Evolutionary conservation across 805 yeast species (phyloP).

Genomic region (Kazachstania kunashirensis): DNA sequence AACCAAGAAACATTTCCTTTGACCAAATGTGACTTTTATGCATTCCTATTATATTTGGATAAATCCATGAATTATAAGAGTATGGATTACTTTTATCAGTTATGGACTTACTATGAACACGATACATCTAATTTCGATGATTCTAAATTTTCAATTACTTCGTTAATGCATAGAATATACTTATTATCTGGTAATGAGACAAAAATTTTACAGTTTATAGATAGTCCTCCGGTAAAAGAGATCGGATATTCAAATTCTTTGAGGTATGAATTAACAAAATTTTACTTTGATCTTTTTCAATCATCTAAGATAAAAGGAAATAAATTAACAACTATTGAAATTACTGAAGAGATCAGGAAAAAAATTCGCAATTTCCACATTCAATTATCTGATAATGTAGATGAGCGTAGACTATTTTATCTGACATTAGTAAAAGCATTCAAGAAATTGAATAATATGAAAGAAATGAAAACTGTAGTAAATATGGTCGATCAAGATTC

Average conservation of each 20-base stretch:
- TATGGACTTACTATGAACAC: conserved; percentile 12
- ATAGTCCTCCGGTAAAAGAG: conserved; percentile 9
- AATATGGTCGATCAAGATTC: conserved; percentile 10
- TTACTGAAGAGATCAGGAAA: not conserved
- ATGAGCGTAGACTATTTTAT: conserved; percentile 12
- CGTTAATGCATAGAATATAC: conserved; percentile 18
- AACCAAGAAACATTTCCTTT: conserved; percentile 25
- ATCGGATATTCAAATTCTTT: conserved; percentile 12
- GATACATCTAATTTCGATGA: not conserved
- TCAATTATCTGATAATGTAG: conserved; percentile 1
- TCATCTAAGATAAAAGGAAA: not conserved
- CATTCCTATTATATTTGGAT: conserved; percentile 14
- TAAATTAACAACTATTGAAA: not conserved
- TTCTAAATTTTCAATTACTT: not conserved
- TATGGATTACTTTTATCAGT: conserved; percentile 15
- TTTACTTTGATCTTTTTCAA: conserved; percentile 10
- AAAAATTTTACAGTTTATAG: conserved; percentile 10
- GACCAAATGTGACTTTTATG: conserved; percentile 11
- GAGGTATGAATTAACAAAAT: conserved; percentile 11
- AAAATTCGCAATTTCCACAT: conserved; percentile 1
- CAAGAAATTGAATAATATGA: conserved; percentile 11
- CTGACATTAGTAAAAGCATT: conserved; percentile 11
- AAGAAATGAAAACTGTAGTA: conserved; percentile 8
- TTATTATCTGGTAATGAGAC: conserved; percentile 7
- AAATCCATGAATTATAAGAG: conserved; percentile 12